Base-by-base conservation (phyloP, 352 stramenopile species). In the Blastocystis hominis region DNA sequence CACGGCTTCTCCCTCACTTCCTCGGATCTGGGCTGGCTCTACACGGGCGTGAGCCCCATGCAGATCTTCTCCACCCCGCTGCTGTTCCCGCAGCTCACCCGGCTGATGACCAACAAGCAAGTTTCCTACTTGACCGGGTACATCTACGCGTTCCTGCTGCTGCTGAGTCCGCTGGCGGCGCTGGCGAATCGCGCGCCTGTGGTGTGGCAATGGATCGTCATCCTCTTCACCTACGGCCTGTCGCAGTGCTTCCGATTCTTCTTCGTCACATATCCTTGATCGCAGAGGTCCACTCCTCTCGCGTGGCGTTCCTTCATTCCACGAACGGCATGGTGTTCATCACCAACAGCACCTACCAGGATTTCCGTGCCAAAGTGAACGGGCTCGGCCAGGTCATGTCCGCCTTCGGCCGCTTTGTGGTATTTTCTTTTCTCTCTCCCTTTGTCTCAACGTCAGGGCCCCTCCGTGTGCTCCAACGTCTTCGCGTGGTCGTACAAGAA, bases 261-360 rank as follows among this genome's bases (percentile, higher is more conserved):
- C 20, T 80, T 80, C 69, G 69, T 80, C 62, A 77, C 56, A 87
- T 87, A 63, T 77, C 44, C 77, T 77, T 30, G 24, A 30, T 30
- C 24, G 24, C 24, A 30, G 24, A 30, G 24, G 24, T 30, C 24
- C 24, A 30, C 20, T 62, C 2, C 10, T 9, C 34, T 24, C 10
- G 36, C 24, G 3, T 3, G 55, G 17, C 24, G 20, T 42, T 63
- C 61, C 63, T 61, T 63, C 20, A 78, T 34, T 17, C 20, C 77
- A 87, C 77, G n/a, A 66, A 61, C 55, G 77, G 42, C 50, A 87
- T 77, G 56, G 77, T 87, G 1, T 64, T 87, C 47, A 87, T 87
- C 46, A 87, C 55, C 44, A 87, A 87, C 64, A 78, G 62, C 55
- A 87, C 77, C 38, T 87, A 87, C 55, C 42, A 63, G 30, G 77